Percentiles rank a stretch among this genome's conserved stretches.
Evolutionary conservation across 2,329 filamentous ascomycete genomes (phyloP).

Genomic region (Nannizziopsis arthrosporioides): DNA sequence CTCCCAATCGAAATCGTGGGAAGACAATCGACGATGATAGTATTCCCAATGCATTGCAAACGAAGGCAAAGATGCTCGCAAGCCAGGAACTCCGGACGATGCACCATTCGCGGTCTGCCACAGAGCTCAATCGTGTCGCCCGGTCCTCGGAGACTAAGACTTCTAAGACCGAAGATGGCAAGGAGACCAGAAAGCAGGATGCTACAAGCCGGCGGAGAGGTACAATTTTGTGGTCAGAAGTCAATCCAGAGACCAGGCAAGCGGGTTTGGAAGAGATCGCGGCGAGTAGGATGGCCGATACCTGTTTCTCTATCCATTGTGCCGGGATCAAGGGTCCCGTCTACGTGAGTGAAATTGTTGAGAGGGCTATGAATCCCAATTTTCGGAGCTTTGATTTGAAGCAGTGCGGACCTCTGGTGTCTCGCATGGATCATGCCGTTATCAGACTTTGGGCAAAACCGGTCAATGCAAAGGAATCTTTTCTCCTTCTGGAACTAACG

Average conservation of each 20-base stretch:
- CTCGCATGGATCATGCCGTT: slow-evolving; percentile 52
- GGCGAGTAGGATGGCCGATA: slow-evolving; percentile 63
- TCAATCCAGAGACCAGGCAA: slow-evolving; percentile 52
- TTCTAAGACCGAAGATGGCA: slow-evolving; percentile 6
- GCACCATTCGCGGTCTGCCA: slow-evolving; percentile 50
- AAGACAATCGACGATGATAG: slow-evolving; percentile 67
- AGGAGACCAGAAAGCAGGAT: slow-evolving; percentile 12
- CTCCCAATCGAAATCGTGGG: slow-evolving; percentile 35
- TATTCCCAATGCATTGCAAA: slow-evolving; percentile 53
- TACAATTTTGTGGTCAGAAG: slow-evolving; percentile 52
- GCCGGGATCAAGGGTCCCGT: slow-evolving; percentile 56
- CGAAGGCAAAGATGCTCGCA: slow-evolving; percentile 54
- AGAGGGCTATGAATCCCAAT: slow-evolving; percentile 78
- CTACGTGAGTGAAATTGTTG: slow-evolving; percentile 77
- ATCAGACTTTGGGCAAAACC: slow-evolving; percentile 64
- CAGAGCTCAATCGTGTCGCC: slow-evolving; percentile 35
- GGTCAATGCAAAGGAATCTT: slow-evolving; percentile 41
- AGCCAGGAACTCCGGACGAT: slow-evolving; percentile 39
- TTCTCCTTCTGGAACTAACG: slow-evolving; percentile 60
- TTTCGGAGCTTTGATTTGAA: slow-evolving; percentile 75
- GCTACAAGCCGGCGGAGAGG: slow-evolving; percentile 36
- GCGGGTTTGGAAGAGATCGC: slow-evolving; percentile 63
- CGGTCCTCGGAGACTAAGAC: slow-evolving; percentile 9
- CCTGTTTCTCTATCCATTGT: slow-evolving; percentile 77
- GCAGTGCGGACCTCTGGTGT: slow-evolving; percentile 49